phyloP scores from a whole-genome alignment of 2,329 filamentous ascomycete genomes.

The Neofusicoccum ribis region DNA sequence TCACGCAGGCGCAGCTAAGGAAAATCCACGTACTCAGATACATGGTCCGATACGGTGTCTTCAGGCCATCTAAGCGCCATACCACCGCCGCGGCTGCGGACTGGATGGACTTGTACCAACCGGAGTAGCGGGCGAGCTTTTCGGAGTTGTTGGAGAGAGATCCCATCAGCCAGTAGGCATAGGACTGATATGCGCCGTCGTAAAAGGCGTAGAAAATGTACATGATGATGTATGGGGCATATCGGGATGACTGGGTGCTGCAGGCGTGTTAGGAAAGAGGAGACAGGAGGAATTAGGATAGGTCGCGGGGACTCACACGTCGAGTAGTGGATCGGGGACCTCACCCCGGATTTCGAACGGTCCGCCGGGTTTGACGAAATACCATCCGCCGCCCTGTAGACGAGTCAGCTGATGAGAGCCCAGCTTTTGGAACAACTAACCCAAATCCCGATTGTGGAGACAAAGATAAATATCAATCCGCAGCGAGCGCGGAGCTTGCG shows the following conservation, averaged over 20 bases:
- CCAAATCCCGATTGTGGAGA: background rate
- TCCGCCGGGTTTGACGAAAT: background rate
- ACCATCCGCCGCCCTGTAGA: background rate
- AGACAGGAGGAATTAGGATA: background rate
- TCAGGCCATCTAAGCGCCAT: background rate
- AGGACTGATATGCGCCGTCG: background rate
- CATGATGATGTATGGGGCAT: background rate
- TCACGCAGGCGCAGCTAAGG: no score
- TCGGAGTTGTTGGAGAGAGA: background rate
- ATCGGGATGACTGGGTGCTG: background rate
- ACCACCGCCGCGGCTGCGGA: background rate
- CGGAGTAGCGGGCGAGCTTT: background rate
- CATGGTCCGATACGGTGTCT: background rate
- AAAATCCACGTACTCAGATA: background rate
- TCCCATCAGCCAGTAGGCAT: conserved; percentile 13
- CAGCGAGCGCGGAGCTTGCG: background rate
- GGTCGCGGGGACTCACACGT: background rate
- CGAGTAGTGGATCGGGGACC: background rate
- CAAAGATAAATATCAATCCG: background rate
- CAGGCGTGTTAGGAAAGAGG: background rate
- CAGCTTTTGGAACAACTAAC: background rate
- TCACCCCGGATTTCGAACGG: background rate
- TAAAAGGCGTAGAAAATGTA: conserved; percentile 4
- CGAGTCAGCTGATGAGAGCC: background rate
- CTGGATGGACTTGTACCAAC: conserved; percentile 1